phyloP scores from a whole-genome alignment of 352 stramenopile genomes.

The Halophytophthora polymorphica region DNA sequence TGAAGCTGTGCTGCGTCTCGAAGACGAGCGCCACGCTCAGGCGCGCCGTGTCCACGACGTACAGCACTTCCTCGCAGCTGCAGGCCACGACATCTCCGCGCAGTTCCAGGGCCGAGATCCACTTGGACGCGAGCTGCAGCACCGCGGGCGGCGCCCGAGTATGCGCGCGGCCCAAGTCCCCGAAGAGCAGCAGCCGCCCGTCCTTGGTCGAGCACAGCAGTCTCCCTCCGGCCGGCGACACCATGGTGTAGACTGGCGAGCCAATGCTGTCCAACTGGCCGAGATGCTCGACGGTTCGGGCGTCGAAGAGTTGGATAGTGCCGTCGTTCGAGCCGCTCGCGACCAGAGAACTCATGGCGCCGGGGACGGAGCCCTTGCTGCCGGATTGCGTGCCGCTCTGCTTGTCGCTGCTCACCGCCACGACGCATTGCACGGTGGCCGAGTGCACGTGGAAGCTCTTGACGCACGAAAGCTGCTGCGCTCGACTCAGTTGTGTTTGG shows the following conservation, averaged over 20 bases:
- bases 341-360: conserved; percentile 24
- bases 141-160: conserved; percentile 20
- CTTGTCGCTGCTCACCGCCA: conserved; percentile 12
- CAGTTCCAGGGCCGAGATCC: conserved; percentile 63
- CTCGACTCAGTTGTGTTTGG: background rate
- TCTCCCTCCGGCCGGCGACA: conserved; percentile 16
- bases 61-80: conserved; percentile 54
- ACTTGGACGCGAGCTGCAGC: conserved; percentile 41
- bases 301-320: conserved; percentile 67
- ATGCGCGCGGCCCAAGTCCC: conserved; percentile 13
- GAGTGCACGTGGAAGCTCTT: conserved; percentile 43
- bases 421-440: conserved; percentile 54
- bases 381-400: background rate
- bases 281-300: conserved; percentile 37
- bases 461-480: conserved; percentile 13
- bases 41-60: conserved; percentile 46
- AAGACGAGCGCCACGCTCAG: conserved; percentile 36
- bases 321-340: conserved; percentile 73
- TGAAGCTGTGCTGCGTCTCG: conserved; percentile 54
- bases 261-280: conserved; percentile 38
- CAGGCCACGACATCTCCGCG: conserved; percentile 43
- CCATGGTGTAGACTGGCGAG: conserved; percentile 56
- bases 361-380: background rate
- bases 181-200: conserved; percentile 49
- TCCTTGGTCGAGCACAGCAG: conserved; percentile 72